Base-by-base conservation (phyloP, 2,329 filamentous ascomycete species). In the Fusarium bactridioides region DNA sequence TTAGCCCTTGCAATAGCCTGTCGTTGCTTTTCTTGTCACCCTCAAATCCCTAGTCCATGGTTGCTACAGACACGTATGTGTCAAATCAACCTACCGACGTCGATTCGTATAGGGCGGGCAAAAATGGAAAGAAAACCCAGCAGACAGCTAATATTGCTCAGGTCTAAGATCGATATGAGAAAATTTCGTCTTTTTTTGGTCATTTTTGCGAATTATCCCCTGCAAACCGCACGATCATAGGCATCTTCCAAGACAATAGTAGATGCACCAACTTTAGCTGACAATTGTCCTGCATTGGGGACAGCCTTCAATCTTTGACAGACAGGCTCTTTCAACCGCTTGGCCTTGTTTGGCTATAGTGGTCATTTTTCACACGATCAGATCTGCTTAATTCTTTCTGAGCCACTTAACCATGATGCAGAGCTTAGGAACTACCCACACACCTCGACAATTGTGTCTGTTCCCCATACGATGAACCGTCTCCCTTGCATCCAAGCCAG, bases 1-100 rank as follows among this genome's bases (percentile, higher is more conserved):
- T 48, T 43, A 44, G 63, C 50, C 61, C 23, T 54, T n/a, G 50
- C 50, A 58, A 51, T 67, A 40, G 40, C 51, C 31, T 51, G 56
- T 65, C 44, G 55, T 75, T 76, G 55, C 56, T 75, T 76, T 76
- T 72, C 53, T 44, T 41, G 48, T 45, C 59, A 55, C 54, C 51
- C 29, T 67, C 48, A 45, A 57, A 51, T 45, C 37, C 53, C 63
- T 54, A 61, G 59, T 54, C 45, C 54, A 64, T 40, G 48, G 55
- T 45, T 54, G 18, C 41, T 44, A 57, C 41, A 61, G 53, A 51
- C 37, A 67, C 31, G 37, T 45, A 59, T 43, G 53, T 62, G 48
- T 56, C 60, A 55, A 65, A 37, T 58, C 54, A 31, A 23, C 43
- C 56, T 53, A 45, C 33, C 33, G 40, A 38, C 21, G 4, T 67